Base-by-base conservation (phyloP, 1,284 basidiomycete species). In the Leccinum insolens region DNA sequence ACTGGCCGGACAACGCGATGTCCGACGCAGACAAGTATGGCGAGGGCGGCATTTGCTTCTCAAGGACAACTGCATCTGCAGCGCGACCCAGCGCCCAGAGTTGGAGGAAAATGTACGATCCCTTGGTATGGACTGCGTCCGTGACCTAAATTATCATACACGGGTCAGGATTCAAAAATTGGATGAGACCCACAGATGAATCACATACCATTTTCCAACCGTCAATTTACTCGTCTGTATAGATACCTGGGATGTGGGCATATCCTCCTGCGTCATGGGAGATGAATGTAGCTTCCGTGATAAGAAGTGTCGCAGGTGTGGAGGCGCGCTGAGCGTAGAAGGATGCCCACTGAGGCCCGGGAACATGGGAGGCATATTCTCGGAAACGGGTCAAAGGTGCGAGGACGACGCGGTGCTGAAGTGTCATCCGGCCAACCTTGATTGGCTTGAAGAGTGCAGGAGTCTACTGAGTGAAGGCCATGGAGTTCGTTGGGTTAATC, bases 21-120 rank as follows among this genome's bases (percentile, higher is more conserved):
- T 46, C 44, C 44, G 44, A 46, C 44, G 44, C 44, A 46, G 44
- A 46, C 44, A 46, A 2, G 9, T 49, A 49, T 1, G 46, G 44
- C 8, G 44, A 46, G 17, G 44, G 17, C 44, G 44, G 44, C 4
- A 37, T 5, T 0, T 49, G 46, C n/a, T 49, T 49, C 46, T 49
- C n/a, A 6, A 49, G 46, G 46, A 49, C 46, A 1, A 3, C 11
- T 20, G 20, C 6, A 52, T 52, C 49, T 12, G 49, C 11, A 52
- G 75, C 82, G 65, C 46, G n/a, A 8, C n/a, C n/a, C n/a, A 49
- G 46, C 11, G 49, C 49, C 49, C 49, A 52, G 11, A 52, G 11
- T 3, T 52, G 11, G n/a, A 49, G 46, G 46, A 20, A 49, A n/a
- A 85, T 80, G 71, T 74, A 73, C 46, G 46, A 49, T 20, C 46